Evolutionary conservation across 768 basidiomycete genomes (phyloP).

Genomic region (Leccinum incarnatum): DNA sequence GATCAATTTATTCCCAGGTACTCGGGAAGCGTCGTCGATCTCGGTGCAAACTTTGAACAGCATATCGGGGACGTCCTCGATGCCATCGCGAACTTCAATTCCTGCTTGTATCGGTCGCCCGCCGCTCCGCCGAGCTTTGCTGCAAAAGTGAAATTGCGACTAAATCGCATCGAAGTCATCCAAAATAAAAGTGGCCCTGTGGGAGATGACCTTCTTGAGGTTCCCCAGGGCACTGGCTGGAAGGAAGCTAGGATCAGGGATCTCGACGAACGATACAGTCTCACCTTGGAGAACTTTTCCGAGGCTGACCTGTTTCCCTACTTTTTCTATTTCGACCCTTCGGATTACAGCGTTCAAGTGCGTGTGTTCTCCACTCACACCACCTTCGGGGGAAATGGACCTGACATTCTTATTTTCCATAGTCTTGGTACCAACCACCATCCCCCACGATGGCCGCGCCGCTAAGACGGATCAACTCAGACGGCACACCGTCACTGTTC

Average conservation of each 20-base stretch:
- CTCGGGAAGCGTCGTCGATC: slow-evolving; percentile 1
- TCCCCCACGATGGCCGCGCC: slow-evolving; percentile 7
- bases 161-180: slow-evolving; percentile 7
- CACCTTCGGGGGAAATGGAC: background rate
- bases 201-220: slow-evolving; percentile 11
- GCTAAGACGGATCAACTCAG: background rate
- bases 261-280: slow-evolving; percentile 9
- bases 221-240: background rate
- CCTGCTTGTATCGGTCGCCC: slow-evolving; percentile 17
- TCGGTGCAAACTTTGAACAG: slow-evolving; percentile 1
- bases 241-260: slow-evolving; percentile 15
- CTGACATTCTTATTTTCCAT: background rate
- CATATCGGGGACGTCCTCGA: slow-evolving; percentile 8
- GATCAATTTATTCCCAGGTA: slow-evolving; percentile 11
- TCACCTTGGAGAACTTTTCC: slow-evolving; percentile 20
- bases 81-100: slow-evolving; percentile 19
- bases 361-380: background rate
- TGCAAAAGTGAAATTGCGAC: slow-evolving; percentile 11
- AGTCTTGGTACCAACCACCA: slow-evolving; percentile 20
- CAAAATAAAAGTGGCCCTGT: slow-evolving; percentile 1
- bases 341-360: slow-evolving; percentile 19
- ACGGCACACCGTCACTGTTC: slow-evolving; percentile 13
- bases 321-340: slow-evolving; percentile 25
- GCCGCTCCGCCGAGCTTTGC: slow-evolving; percentile 5
- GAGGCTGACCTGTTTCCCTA: slow-evolving; percentile 20